Evolutionary conservation across 805 yeast genomes (phyloP).

Genomic region (Millerozyma miso): DNA sequence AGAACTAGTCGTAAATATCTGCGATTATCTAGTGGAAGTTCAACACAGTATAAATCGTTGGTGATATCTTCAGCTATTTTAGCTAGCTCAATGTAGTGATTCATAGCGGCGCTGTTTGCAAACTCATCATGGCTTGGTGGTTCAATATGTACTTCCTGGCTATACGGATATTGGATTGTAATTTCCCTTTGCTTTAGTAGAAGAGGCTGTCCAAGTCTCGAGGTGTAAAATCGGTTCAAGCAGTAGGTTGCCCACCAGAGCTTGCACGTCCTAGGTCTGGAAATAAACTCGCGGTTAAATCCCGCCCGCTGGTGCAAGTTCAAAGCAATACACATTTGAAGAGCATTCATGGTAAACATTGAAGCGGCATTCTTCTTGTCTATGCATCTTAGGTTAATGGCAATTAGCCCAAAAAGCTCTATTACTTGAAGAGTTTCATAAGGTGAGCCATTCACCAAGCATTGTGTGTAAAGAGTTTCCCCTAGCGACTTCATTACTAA

Average conservation of each 20-base stretch:
- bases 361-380: slow-evolving; percentile 26
- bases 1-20: slow-evolving; percentile 13
- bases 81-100: slow-evolving; percentile 19
- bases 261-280: background rate
- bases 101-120: slow-evolving; percentile 11
- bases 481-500: slow-evolving; percentile 18
- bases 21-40: slow-evolving; percentile 12
- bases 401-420: slow-evolving; percentile 19
- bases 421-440: slow-evolving; percentile 16
- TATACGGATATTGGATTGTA: slow-evolving; percentile 8
- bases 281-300: slow-evolving; percentile 3
- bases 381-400: slow-evolving; percentile 19
- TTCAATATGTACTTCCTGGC: background rate
- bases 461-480: slow-evolving; percentile 12
- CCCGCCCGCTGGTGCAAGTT: slow-evolving; percentile 18
- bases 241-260: slow-evolving; percentile 26
- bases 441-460: slow-evolving; percentile 9
- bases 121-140: slow-evolving; percentile 9
- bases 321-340: slow-evolving; percentile 23
- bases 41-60: slow-evolving; percentile 16
- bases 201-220: slow-evolving; percentile 24
- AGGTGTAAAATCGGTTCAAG: slow-evolving; percentile 20
- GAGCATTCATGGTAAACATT: slow-evolving; percentile 18
- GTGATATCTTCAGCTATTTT: slow-evolving; percentile 21
- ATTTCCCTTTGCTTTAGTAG: slow-evolving; percentile 17